Conservation (phyloP, 306 rosid genomes). For the Dicorynia guianensis region DNA sequence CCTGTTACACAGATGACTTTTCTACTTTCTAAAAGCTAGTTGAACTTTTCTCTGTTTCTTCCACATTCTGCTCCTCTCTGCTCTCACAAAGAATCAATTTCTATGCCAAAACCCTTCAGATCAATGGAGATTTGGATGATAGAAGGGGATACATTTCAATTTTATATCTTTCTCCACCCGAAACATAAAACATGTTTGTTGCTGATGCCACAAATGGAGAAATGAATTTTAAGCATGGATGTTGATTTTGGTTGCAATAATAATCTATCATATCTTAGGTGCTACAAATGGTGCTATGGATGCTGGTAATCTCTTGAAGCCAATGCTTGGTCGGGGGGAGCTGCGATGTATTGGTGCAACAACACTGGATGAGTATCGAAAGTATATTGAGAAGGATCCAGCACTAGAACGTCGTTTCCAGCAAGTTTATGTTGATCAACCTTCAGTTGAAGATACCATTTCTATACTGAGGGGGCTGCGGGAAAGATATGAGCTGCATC, state of each 20-base stretch:
- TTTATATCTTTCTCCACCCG: neutral
- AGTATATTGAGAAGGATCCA: constrained; percentile 97
- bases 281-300: constrained; percentile 99
- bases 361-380: constrained; percentile 91
- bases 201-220: constrained; percentile 18
- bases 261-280: constrained; percentile 59
- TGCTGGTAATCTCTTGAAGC: constrained; percentile 98
- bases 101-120: constrained; percentile 7
- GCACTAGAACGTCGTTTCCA: constrained; percentile 98
- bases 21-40: constrained; percentile 7
- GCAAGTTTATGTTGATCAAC: constrained; percentile 98
- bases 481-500: constrained; percentile 98
- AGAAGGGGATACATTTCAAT: constrained; percentile 18
- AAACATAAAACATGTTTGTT: constrained; percentile 9
- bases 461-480: constrained; percentile 93
- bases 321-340: constrained; percentile 99
- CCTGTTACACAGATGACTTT: constrained; percentile 20
- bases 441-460: constrained; percentile 84
- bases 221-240: constrained; percentile 23
- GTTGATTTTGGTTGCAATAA: constrained; percentile 22
- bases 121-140: constrained; percentile 16
- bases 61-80: neutral
- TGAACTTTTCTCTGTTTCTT: constrained; percentile 13
- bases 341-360: constrained; percentile 98
- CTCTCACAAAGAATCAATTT: constrained; percentile 5